Base-by-base conservation (phyloP, 2,329 filamentous ascomycete species). In the Cercospora nicotianae region DNA sequence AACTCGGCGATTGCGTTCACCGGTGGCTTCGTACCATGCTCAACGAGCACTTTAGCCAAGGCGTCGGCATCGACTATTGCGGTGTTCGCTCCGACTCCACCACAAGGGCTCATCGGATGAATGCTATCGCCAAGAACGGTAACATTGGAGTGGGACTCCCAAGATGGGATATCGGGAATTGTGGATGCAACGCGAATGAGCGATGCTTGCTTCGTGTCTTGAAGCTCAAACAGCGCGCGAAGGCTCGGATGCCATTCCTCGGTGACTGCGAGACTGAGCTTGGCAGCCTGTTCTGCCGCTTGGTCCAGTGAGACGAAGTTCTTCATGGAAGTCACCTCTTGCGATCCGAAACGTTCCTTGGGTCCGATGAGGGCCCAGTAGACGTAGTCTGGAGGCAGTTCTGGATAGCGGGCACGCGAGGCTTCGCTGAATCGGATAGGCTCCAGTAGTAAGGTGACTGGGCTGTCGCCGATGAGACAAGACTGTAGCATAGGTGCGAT, bases 61-160 rank as follows among this genome's bases (percentile, higher is more conserved):
- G 81, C 74, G 20, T 77, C 79, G 5, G 80, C 79, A 60, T 83
- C 80, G 63, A 77, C 74, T 12, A 83, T 75, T 26, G 82, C 82
- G 0, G 81, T 83, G 62, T 83, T 83, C 1, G 81, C 82, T 16
- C 82, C 82, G 60, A 81, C 79, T 0, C 80, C 82, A 18, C 82
- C 81, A 3, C 80, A 81, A 1, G 82, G 82, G 1, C 81, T 81
- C 81, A 83, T 83, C 1, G 79, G 76, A 72, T 83, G 82, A 3
- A 80, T 79, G 1, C 82, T 80, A 65, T 83, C 82, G 9, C 82
- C 82, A 23, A 83, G 76, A 2, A 83, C 67, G 0, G 82, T 83
- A 1, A 83, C 79, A 13, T 71, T 71, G 7, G 70, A 55, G 20
- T 74, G 75, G 16, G 78, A 70, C 51, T 73, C 58, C 78, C 79